phyloP scores from a whole-genome alignment of 345 rosid genomes.

The Aurinia saxatilis region DNA sequence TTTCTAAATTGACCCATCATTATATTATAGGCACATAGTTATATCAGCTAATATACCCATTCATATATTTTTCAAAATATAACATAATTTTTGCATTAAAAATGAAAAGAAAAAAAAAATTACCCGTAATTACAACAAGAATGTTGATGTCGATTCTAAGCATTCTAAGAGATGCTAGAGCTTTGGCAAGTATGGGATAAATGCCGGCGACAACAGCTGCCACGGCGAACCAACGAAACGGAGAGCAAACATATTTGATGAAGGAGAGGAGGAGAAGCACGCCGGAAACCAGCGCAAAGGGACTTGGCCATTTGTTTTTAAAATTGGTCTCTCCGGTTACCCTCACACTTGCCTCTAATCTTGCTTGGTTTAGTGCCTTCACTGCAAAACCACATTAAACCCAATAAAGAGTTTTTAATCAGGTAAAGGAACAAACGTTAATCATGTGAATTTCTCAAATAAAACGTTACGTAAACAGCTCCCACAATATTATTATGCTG shows the following conservation, averaged over 20 bases:
- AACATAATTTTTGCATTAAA: too few species aligned
- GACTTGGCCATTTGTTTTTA: slow-evolving; percentile 85
- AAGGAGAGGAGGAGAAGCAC: slow-evolving; percentile 44
- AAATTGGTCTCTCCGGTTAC: slow-evolving; percentile 43
- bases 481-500: background rate
- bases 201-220: slow-evolving; percentile 64
- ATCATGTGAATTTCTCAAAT: background rate
- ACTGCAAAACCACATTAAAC: slow-evolving; percentile 36
- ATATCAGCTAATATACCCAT: background rate
- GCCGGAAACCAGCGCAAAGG: slow-evolving; percentile 58
- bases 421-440: background rate
- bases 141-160: slow-evolving; percentile 58
- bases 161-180: slow-evolving; percentile 37
- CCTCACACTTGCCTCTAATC: slow-evolving; percentile 74
- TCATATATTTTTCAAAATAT: too few species aligned
- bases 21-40: background rate
- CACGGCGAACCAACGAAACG: slow-evolving; percentile 64
- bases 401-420: background rate
- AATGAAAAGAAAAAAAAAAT: background rate
- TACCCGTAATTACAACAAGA: slow-evolving; percentile 77
- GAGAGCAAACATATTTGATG: slow-evolving; percentile 51
- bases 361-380: slow-evolving; percentile 72
- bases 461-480: slow-evolving; percentile 7
- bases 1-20: slow-evolving; percentile 1
- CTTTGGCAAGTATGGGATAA: slow-evolving; percentile 48